A percentile compares a stretch with the other conserved stretches of the same genome.
Conservation (phyloP, 805 yeast genomes). For the Yarrowia porcina region DNA sequence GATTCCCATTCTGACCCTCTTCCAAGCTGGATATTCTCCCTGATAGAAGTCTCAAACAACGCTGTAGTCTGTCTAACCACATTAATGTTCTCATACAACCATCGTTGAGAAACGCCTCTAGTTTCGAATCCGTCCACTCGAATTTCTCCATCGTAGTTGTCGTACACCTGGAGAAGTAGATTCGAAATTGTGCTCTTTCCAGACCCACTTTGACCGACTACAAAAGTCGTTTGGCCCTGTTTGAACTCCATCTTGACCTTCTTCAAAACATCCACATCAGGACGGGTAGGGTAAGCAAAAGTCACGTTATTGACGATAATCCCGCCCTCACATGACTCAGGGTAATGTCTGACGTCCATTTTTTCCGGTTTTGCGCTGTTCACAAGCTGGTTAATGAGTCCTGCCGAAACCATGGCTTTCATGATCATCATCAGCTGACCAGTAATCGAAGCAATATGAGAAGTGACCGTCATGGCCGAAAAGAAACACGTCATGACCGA, state of each 20-base stretch:
- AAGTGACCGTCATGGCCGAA: slow-evolving; percentile 72
- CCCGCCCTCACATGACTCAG: background rate
- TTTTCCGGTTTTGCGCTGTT: background rate
- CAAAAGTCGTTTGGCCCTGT: slow-evolving; percentile 50
- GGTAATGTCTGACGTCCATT: background rate
- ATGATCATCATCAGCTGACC: slow-evolving; percentile 59
- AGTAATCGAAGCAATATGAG: slow-evolving; percentile 53
- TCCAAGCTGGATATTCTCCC: slow-evolving; percentile 62
- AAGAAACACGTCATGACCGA: slow-evolving; percentile 79
- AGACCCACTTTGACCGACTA: slow-evolving; percentile 87
- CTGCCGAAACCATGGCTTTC: slow-evolving; percentile 68
- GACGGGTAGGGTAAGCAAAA: slow-evolving; percentile 64
- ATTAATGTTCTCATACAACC: slow-evolving; percentile 63
- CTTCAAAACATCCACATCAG: slow-evolving; percentile 46
- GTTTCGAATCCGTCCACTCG: slow-evolving; percentile 54
- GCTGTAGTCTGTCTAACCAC: slow-evolving; percentile 70
- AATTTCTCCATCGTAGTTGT: slow-evolving; percentile 52
- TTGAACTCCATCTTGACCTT: slow-evolving; percentile 48
- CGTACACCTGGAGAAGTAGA: slow-evolving; percentile 60
- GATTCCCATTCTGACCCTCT: slow-evolving; percentile 31
- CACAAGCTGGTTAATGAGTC: background rate
- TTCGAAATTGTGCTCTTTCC: slow-evolving; percentile 84
- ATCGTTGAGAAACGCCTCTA: slow-evolving; percentile 42
- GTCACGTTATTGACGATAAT: slow-evolving; percentile 30
- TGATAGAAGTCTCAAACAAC: slow-evolving; percentile 61